These are phyloP conservation scores for Pythium chondricola DNA, from an alignment of 352 stramenopile genomes.

Conservation along the genomic window DNA sequence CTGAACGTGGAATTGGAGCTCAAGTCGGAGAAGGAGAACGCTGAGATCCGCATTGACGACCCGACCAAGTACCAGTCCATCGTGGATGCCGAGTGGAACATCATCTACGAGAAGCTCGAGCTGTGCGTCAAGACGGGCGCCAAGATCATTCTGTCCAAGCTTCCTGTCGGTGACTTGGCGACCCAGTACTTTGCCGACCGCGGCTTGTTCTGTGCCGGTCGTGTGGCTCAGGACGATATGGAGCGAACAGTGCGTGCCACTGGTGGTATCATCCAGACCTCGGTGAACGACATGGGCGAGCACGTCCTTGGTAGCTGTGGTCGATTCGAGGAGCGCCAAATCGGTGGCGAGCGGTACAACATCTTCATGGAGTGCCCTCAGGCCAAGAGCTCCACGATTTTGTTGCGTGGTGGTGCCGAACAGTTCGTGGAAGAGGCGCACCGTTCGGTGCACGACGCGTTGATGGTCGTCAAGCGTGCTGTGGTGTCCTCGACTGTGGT, in stretches of 20 bases:
- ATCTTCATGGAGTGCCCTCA: constrained; percentile 96
- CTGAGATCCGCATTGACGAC: constrained; percentile 96
- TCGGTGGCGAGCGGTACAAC: constrained; percentile 98
- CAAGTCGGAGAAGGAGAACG: constrained; percentile 99
- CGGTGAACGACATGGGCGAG: constrained; percentile 88
- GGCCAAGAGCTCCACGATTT: constrained; percentile 94
- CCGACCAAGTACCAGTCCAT: constrained; percentile 99
- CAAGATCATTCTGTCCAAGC: constrained; percentile 98
- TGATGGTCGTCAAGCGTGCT: constrained; percentile 98
- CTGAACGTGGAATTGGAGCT: constrained; percentile 99
- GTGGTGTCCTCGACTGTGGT: constrained; percentile 90
- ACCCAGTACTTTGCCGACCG: constrained; percentile 99
- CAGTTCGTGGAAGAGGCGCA: constrained; percentile 99
- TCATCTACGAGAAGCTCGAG: constrained; percentile 99
- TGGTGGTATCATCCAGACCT: constrained; percentile 91
- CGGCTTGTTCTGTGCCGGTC: constrained; percentile 96
- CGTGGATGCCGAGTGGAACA: constrained; percentile 99
- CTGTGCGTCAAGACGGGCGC: constrained; percentile 88
- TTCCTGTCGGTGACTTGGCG: constrained; percentile 94
- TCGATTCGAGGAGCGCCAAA: constrained; percentile 96
- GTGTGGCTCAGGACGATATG: constrained; percentile 96
- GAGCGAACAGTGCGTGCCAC: constrained; percentile 95
- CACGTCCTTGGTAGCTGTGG: constrained; percentile 93
- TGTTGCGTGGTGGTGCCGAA: constrained; percentile 95
- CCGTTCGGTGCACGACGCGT: constrained; percentile 96